Percentiles rank a stretch among this genome's conserved stretches.
phyloP scores from a whole-genome alignment of 1,284 basidiomycete species.

The Rhodotorula sp. region DNA sequence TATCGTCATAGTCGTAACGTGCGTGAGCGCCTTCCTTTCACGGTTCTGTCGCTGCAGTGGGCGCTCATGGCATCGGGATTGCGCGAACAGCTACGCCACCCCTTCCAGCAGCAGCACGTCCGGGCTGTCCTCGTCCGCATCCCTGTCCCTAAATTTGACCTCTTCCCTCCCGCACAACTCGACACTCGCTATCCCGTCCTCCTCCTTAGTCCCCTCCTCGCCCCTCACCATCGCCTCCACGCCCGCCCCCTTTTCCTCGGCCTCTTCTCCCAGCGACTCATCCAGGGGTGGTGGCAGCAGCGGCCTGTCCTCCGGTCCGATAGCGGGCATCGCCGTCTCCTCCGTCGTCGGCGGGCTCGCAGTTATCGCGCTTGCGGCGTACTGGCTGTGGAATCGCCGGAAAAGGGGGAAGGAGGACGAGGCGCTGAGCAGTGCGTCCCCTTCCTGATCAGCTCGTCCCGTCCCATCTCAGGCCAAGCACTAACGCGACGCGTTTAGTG shows the following conservation, averaged over 20 bases:
- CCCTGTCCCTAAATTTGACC: not conserved
- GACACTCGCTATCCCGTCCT: not conserved
- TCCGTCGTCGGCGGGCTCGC: conserved; percentile 4
- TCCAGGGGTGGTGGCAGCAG: not conserved
- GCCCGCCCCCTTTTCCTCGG: not conserved
- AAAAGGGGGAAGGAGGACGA: not conserved
- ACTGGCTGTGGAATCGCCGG: not conserved
- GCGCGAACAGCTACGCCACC: not conserved
- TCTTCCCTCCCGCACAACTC: not conserved
- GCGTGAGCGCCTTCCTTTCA: not conserved
- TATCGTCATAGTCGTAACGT: conserved; percentile 1
- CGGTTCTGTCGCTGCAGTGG: not conserved
- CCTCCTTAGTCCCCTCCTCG: not conserved
- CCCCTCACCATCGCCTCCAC: not conserved
- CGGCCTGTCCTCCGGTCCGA: not conserved
- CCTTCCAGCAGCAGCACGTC: not conserved
- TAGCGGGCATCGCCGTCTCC: conserved; percentile 4
- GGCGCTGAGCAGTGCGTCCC: not conserved
- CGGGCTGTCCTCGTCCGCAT: too few species aligned
- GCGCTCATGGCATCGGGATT: accelerated
- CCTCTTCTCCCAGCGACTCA: too few species aligned
- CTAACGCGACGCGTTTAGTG: not conserved
- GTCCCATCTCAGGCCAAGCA: not conserved
- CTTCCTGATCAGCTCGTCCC: too few species aligned
- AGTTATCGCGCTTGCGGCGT: not conserved